Percentiles rank a stretch among this genome's conserved stretches.
Conservation (phyloP, 257 asterid genomes). For the Solanum lignicaule region DNA sequence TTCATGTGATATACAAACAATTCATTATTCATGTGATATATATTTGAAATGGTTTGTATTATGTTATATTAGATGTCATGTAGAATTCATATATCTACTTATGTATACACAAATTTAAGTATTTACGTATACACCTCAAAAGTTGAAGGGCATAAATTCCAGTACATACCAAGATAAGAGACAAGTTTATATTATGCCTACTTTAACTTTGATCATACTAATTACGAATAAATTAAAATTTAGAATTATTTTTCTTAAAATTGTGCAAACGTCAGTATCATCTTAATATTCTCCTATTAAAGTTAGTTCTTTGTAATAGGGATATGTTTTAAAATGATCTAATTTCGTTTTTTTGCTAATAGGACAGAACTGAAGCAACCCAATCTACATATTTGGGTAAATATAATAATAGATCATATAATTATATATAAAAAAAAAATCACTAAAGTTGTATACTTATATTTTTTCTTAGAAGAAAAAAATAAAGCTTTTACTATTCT, state of each 20-base stretch:
- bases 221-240: too few species aligned
- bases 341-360: neutral
- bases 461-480: neutral
- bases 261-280: neutral
- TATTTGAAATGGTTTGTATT: too few species aligned
- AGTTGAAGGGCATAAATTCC: too few species aligned
- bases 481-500: neutral
- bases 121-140: too few species aligned
- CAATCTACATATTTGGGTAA: neutral
- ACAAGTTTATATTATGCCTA: neutral
- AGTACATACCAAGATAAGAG: too few species aligned
- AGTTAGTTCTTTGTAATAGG: neutral
- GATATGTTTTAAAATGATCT: too few species aligned
- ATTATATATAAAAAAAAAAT: too few species aligned
- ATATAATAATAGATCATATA: neutral
- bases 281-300: neutral
- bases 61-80: too few species aligned
- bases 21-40: neutral
- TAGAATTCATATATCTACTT: rapidly evolving
- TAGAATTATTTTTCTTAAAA: too few species aligned
- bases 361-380: neutral
- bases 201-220: neutral
- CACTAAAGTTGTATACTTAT: neutral
- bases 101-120: too few species aligned
- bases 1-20: too few species aligned